These are phyloP conservation scores for Platismatia glauca DNA, from an alignment of 495 filamentous ascomycete genomes.

Conservation along the genomic window DNA sequence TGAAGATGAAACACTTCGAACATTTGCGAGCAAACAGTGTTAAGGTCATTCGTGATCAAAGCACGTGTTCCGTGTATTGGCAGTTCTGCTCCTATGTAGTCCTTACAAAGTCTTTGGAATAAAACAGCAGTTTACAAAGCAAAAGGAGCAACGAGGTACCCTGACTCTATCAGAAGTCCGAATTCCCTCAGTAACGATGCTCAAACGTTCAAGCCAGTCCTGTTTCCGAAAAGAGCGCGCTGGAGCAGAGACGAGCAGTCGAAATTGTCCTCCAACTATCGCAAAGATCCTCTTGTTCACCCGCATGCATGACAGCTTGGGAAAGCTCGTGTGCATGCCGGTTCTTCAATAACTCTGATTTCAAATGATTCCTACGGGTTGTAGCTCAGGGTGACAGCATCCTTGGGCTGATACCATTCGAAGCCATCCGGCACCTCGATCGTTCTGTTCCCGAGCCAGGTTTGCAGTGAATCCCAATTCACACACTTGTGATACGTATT, in stretches of 20 bases:
- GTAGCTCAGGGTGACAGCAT: constrained; percentile 6
- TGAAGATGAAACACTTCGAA: background rate
- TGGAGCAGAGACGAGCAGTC: background rate
- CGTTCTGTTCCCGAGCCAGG: constrained; percentile 24
- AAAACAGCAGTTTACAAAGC: too few species aligned
- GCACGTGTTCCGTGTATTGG: too few species aligned
- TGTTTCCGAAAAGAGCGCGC: background rate
- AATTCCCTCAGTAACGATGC: too few species aligned
- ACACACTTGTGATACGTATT: constrained; percentile 28
- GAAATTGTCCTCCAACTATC: background rate
- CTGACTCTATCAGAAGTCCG: too few species aligned
- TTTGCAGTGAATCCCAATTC: constrained; percentile 27
- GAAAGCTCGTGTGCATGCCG: too few species aligned
- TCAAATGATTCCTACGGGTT: background rate
- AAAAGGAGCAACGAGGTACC: too few species aligned
- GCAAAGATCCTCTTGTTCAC: too few species aligned
- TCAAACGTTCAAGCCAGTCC: too few species aligned
- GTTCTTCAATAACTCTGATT: background rate
- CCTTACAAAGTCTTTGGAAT: too few species aligned
- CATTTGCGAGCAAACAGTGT: constrained; percentile 2
- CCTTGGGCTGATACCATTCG: constrained; percentile 15
- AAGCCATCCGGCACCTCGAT: constrained; percentile 22
- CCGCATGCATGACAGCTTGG: too few species aligned
- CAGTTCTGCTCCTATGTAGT: too few species aligned
- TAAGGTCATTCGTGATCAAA: background rate